These are phyloP conservation scores for Kitagawia praeruptora DNA, from an alignment of 129 eudicot species.

Conservation along the genomic window DNA sequence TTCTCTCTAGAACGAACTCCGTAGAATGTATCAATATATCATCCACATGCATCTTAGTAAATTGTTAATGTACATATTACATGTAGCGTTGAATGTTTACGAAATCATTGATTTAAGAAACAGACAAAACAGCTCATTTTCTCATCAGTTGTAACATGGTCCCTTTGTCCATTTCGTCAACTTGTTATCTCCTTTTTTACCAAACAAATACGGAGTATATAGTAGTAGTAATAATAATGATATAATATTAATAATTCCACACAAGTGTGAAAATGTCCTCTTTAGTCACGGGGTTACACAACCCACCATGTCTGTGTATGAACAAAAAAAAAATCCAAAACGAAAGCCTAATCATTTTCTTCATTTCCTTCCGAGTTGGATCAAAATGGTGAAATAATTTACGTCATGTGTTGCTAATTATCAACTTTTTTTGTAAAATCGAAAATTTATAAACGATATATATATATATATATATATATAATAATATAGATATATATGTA, in stretches of 20 bases:
- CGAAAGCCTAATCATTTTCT: not conserved
- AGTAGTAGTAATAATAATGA: not conserved
- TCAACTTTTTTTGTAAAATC: too few species aligned
- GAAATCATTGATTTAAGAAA: not conserved
- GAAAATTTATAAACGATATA: too few species aligned
- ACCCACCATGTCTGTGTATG: not conserved
- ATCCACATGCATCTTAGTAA: too few species aligned
- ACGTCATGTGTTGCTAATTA: too few species aligned
- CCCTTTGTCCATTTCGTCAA: not conserved
- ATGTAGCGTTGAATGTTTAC: not conserved
- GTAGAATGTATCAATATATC: too few species aligned
- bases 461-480: too few species aligned
- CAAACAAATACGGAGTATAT: not conserved
- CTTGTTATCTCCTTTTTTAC: not conserved
- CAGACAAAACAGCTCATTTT: not conserved
- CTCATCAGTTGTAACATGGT: not conserved
- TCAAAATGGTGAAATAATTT: not conserved
- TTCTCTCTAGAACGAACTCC: too few species aligned
- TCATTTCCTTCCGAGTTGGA: not conserved
- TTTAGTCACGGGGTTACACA: not conserved
- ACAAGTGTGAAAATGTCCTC: not conserved
- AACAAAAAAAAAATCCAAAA: not conserved
- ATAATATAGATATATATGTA: too few species aligned
- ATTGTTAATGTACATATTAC: too few species aligned
- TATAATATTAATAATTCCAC: not conserved